These are phyloP conservation scores for Oryza coarctata DNA, from an alignment of 176 grass and related monocot species.

Conservation along the genomic window DNA sequence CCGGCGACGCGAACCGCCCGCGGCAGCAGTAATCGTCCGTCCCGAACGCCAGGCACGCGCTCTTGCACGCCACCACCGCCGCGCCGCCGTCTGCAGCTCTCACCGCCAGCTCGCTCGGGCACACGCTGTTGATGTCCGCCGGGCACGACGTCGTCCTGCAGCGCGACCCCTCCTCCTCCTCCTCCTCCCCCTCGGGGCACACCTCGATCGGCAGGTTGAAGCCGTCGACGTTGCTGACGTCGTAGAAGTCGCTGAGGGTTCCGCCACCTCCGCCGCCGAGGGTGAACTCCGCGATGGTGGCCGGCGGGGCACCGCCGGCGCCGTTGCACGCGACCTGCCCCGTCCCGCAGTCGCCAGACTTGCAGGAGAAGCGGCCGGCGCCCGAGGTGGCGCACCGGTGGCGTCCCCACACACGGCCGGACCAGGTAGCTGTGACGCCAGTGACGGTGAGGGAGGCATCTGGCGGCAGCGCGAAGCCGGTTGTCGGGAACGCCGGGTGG, in stretches of 20 bases:
- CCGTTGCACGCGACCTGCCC: slow-evolving; percentile 45
- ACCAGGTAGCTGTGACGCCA: slow-evolving; percentile 37
- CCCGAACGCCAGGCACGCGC: slow-evolving; percentile 61
- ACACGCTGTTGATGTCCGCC: slow-evolving; percentile 45
- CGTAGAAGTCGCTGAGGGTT: slow-evolving; percentile 45
- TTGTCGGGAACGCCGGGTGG: slow-evolving; percentile 28
- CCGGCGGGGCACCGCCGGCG: slow-evolving; percentile 40
- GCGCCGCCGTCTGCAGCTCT: not conserved
- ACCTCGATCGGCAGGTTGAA: slow-evolving; percentile 63
- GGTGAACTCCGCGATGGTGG: slow-evolving; percentile 57
- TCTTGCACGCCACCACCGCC: slow-evolving; percentile 52
- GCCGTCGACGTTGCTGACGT: slow-evolving; percentile 65
- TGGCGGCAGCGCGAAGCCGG: slow-evolving; percentile 42
- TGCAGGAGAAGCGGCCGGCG: slow-evolving; percentile 48
- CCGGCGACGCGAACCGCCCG: slow-evolving; percentile 38
- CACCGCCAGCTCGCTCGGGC: slow-evolving; percentile 45
- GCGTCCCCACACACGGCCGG: slow-evolving; percentile 60
- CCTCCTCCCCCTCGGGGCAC: not conserved
- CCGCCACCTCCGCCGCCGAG: slow-evolving; percentile 24
- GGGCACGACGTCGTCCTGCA: slow-evolving; percentile 33
- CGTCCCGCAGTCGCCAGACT: slow-evolving; percentile 51
- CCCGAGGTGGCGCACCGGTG: slow-evolving; percentile 33
- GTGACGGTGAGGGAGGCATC: slow-evolving; percentile 21
- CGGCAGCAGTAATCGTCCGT: slow-evolving; percentile 58
- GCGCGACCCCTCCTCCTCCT: not conserved